Evolutionary conservation across 2,329 filamentous ascomycete genomes (phyloP).

Genomic region (Acrocalymma vagum): DNA sequence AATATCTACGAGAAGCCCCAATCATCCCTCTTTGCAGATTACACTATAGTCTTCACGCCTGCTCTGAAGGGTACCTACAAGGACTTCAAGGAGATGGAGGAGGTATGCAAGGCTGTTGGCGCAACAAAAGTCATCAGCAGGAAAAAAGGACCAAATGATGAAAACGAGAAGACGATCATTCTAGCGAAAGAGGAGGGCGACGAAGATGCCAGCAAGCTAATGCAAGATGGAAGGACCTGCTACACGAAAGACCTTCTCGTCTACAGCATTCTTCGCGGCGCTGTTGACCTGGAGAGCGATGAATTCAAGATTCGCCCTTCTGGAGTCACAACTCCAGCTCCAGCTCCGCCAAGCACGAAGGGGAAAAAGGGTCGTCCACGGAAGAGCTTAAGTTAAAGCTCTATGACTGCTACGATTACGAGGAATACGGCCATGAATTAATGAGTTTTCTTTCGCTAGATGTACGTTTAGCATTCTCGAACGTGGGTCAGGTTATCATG

Average conservation of each 20-base stretch:
- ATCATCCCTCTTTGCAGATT: constrained; percentile 57
- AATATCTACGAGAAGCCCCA: constrained; percentile 43
- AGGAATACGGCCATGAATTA: too few relatives aligned
- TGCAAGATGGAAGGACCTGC: constrained; percentile 41
- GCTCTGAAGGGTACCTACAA: constrained; percentile 42
- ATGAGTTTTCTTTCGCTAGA: too few relatives aligned
- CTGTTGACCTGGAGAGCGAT: constrained; percentile 47
- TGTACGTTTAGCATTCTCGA: too few relatives aligned
- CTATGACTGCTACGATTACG: too few relatives aligned
- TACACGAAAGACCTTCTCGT: constrained; percentile 55
- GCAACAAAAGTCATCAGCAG: constrained; percentile 39
- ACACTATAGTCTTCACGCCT: constrained; percentile 59
- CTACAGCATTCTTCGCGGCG: constrained; percentile 53
- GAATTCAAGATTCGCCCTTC: constrained; percentile 53
- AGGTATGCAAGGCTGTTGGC: constrained; percentile 49
- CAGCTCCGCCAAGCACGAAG: too few relatives aligned
- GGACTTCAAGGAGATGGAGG: constrained; percentile 48
- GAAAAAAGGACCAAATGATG: constrained; percentile 28
- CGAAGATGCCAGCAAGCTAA: constrained; percentile 41
- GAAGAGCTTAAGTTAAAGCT: too few relatives aligned
- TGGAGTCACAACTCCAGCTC: too few relatives aligned
- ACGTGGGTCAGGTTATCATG: too few relatives aligned
- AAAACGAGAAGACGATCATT: constrained; percentile 40
- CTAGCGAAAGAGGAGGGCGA: constrained; percentile 50
- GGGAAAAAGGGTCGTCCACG: too few relatives aligned